Evolutionary conservation across 352 stramenopile species (phyloP), one percentile per base, ranked within the genome.

Genomic region (Elongisporangium anandrum): DNA sequence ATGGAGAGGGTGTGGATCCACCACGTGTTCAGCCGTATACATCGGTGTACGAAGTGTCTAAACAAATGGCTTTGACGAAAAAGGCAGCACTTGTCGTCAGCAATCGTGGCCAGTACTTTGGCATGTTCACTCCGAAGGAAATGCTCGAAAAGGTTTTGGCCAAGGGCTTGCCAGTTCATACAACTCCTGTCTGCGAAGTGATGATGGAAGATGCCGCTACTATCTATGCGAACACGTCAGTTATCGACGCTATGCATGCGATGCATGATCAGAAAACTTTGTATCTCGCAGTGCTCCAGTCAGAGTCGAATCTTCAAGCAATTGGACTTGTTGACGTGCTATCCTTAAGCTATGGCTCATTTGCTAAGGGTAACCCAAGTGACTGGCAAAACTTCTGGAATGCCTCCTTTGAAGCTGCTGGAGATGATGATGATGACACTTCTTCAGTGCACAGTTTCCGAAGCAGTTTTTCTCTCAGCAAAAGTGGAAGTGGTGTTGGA

Each of bases 41-140:
- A 26, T 98, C 87, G 5, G 82, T 99, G 24, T 87, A 89, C 52
- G 92, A 98, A 66, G 95, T 97, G 34, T 95, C 88, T 3, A 90
- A 93, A 63, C 71, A 94, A 52, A 99, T 99, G 92, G 83, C 95
- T 2, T 79, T 93, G n/a, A 94, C 85, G 12, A 89, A 93, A 59
- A 98, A 98, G 65, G 96, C 95, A 23, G 94, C 94, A 2, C 75
- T 99, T 4, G 91, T 99, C 19, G 92, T 99, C 21, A 95, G 97
- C 59, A 95, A 96, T 65, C 79, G 91, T 38, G 87, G 87, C 0
- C 81, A 97, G 63, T 94, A 98, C 56, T 90, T 98, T 61, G 97
- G 97, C 41, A 86, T 99, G 64, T 98, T 99, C 66, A 98, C 96
- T 0, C 97, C 97, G 21, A 99, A 99, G 69, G 95, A 99, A 69